A percentile compares a stretch with the other conserved stretches of the same genome.
Evolutionary conservation across 2,329 filamentous ascomycete genomes (phyloP).

Genomic region (Gliomastix tumulicola): DNA sequence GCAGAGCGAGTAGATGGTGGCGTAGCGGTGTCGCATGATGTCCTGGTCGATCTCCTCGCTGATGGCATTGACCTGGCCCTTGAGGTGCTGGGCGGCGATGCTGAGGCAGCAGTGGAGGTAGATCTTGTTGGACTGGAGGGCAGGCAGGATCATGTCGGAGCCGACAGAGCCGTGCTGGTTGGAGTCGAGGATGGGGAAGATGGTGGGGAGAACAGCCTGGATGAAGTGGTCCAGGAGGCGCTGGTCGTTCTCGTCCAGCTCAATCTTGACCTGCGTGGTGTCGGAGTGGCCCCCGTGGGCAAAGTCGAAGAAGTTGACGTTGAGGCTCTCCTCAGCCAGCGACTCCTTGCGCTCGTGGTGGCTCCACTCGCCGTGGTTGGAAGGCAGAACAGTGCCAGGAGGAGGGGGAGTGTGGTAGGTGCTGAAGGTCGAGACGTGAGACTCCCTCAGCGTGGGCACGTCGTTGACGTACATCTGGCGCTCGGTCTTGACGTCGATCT

Average conservation of each 20-base stretch:
- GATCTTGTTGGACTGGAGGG: constrained; percentile 83
- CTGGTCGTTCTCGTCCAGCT: constrained; percentile 83
- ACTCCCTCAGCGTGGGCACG: constrained; percentile 76
- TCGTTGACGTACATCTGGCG: constrained; percentile 91
- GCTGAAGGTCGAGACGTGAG: constrained; percentile 86
- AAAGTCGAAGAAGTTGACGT: constrained; percentile 80
- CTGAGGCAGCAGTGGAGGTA: constrained; percentile 95
- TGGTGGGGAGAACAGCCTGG: constrained; percentile 74
- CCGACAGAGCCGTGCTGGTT: constrained; percentile 80
- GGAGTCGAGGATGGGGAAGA: constrained; percentile 87
- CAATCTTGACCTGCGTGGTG: constrained; percentile 63
- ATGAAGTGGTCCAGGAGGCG: constrained; percentile 87
- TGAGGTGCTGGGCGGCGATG: constrained; percentile 87
- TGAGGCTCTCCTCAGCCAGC: constrained; percentile 56
- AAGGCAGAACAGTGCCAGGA: constrained; percentile 57
- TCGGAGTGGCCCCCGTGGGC: constrained; percentile 57
- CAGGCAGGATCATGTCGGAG: constrained; percentile 77
- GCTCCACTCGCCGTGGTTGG: constrained; percentile 59
- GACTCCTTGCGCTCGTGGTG: constrained; percentile 49
- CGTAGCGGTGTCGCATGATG: constrained; percentile 86
- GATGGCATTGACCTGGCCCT: constrained; percentile 57
- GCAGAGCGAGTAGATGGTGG: constrained; percentile 80
- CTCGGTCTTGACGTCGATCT: constrained; percentile 94
- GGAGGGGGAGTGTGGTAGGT: constrained; percentile 78
- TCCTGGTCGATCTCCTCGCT: constrained; percentile 77